Evolutionary conservation across 192 early-diverging fungal species (phyloP), one percentile per base, ranked within the genome.

Genomic region (Pilaira anomala): DNA sequence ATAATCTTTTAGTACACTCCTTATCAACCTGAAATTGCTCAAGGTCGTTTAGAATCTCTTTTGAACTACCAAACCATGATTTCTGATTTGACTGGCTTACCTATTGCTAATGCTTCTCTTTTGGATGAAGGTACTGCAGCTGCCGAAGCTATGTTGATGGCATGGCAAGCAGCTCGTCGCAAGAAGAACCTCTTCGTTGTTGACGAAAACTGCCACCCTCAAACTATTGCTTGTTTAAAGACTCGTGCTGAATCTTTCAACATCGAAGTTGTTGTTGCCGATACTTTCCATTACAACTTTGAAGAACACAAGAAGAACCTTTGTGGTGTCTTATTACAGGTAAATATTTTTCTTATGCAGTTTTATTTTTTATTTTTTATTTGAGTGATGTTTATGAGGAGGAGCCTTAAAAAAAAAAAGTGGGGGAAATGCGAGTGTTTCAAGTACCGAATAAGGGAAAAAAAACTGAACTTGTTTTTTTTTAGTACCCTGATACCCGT

Each of bases 121-220:
- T 80, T 99, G 49, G 97, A 99, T 58, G 97, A 99, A 83, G 97
- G 96, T 53, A 98, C 97, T 12, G 97, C 97, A 39, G 97, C 97
- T 42, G 95, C 87, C 14, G 97, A 99, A 80, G 95, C 97, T 24
- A 94, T 99, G 91, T 80, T 95, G 29, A 90, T 98, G 82, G 90
- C 90, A 73, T 80, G 81, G 76, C 73, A 82, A 63, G 73, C 86
- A 24, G 81, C 79, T 62, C 88, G 88, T 69, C 87, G 87, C 76
- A 87, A 87, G 58, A 88, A 89, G 75, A 87, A 88, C 67, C 86
- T 89, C 21, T 99, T 97, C 70, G 91, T 99, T 68, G 89, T 96
- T 13, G 97, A 99, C 69, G 80, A 83, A 64, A 88, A 88, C 69
- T 94, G 92, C 80, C 93, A 93, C 61, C 93, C 95, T 42, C 97